phyloP scores from a whole-genome alignment of 2,329 filamentous ascomycete species.

The Biscogniauxia marginata region DNA sequence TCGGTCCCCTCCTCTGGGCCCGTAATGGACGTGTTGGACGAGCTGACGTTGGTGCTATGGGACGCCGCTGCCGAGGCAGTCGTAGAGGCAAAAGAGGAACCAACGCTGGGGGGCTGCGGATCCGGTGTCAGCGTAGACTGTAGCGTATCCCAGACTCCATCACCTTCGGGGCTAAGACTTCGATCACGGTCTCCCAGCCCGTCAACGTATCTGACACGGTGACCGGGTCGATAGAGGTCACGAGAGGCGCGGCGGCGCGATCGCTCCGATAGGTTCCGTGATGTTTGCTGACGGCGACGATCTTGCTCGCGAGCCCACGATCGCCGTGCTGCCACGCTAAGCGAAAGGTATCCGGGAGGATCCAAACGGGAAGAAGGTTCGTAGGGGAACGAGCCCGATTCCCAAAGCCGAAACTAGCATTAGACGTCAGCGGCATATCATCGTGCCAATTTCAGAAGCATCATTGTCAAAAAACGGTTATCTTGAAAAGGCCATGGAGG shows the following conservation, averaged over 20 bases:
- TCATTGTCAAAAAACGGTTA: background rate
- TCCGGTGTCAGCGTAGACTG: conserved; percentile 79
- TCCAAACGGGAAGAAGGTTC: background rate
- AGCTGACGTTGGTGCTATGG: conserved; percentile 40
- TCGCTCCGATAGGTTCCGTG: background rate
- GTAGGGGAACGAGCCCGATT: background rate
- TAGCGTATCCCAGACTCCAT: conserved; percentile 75
- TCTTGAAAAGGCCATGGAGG: no score
- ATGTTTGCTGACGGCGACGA: background rate
- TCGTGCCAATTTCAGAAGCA: background rate
- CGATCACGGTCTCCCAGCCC: conserved; percentile 82
- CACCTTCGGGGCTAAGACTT: conserved; percentile 71
- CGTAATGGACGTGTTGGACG: conserved; percentile 48
- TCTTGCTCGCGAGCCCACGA: background rate
- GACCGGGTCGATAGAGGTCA: background rate
- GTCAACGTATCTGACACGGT: conserved; percentile 45
- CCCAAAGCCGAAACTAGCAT: background rate
- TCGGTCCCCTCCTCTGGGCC: conserved; percentile 42
- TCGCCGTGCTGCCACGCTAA: background rate
- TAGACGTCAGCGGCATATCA: background rate
- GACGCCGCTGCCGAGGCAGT: conserved; percentile 46
- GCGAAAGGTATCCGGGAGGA: background rate
- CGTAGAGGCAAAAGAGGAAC: conserved; percentile 78
- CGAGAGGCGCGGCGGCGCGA: conserved; percentile 3
- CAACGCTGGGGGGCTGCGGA: conserved; percentile 72